Conservation (phyloP, 2,329 filamentous ascomycete species). For the Nothomitra cinnamomea region DNA sequence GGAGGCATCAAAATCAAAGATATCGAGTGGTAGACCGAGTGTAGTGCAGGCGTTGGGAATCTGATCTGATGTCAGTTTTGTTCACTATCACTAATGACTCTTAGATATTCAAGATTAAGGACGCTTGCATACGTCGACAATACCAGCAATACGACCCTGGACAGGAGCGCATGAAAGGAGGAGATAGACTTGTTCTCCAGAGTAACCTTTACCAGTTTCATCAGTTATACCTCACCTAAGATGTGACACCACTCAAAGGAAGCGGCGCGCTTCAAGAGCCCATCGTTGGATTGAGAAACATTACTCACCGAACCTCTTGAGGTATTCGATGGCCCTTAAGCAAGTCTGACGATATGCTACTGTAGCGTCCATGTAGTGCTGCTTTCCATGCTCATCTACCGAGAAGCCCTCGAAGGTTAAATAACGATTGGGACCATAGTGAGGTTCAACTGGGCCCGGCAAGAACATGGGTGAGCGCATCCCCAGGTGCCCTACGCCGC, state of each 20-base stretch:
- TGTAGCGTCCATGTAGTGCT: constrained; percentile 75
- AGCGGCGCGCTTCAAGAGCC: no score
- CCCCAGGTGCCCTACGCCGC: constrained; percentile 53
- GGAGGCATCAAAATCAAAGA: constrained; percentile 85
- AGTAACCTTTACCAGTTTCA: constrained; percentile 23
- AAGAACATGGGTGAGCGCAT: constrained; percentile 76
- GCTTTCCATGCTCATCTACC: constrained; percentile 75
- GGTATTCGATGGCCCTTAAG: constrained; percentile 62
- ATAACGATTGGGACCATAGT: constrained; percentile 67
- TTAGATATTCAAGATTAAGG: not conserved
- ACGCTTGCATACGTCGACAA: constrained; percentile 44
- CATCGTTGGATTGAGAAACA: constrained; percentile 22
- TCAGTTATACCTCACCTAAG: not conserved
- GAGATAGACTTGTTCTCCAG: constrained; percentile 68
- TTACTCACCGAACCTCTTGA: constrained; percentile 47
- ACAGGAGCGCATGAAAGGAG: constrained; percentile 72
- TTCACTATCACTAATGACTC: constrained; percentile 5
- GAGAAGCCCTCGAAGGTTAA: constrained; percentile 83
- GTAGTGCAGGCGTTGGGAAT: constrained; percentile 87
- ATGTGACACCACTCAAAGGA: no score
- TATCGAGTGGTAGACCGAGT: constrained; percentile 75
- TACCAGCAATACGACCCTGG: constrained; percentile 74
- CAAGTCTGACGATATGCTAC: constrained; percentile 74
- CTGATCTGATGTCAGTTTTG: constrained; percentile 11
- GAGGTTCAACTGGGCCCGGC: constrained; percentile 73